phyloP scores from a whole-genome alignment of 768 basidiomycete species.

The Amyloporia xantha region DNA sequence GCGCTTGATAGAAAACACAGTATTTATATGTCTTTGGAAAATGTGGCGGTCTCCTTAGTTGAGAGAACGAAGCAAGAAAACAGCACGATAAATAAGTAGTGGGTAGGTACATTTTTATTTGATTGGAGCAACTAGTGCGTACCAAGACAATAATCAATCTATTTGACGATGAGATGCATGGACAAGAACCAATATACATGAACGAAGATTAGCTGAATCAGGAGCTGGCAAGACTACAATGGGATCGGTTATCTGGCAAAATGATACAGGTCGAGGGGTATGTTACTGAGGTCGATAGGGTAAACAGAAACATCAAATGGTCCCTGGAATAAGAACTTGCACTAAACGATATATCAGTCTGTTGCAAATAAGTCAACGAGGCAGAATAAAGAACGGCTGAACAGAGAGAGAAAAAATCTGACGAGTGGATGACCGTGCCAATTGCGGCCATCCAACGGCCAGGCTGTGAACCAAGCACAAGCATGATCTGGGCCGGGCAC shows the following conservation, averaged over 20 bases:
- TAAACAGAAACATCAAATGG: neutral
- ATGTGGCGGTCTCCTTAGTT: neutral
- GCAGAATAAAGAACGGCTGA: too few relatives aligned
- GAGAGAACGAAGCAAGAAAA: too few relatives aligned
- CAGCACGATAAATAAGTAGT: too few relatives aligned
- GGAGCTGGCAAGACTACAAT: neutral
- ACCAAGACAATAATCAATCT: too few relatives aligned
- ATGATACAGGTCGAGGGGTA: conserved; percentile 13
- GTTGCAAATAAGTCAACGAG: too few relatives aligned
- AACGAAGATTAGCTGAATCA: neutral
- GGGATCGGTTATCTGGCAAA: neutral
- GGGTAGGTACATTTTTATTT: too few relatives aligned
- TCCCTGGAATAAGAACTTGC: neutral
- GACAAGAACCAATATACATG: conserved; percentile 12
- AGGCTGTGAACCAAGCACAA: neutral
- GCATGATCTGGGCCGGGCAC: neutral
- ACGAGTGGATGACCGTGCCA: neutral
- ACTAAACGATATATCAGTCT: too few relatives aligned
- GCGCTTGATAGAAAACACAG: neutral
- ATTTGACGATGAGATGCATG: too few relatives aligned
- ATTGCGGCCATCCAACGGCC: neutral
- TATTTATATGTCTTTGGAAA: neutral
- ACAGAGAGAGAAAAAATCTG: too few relatives aligned
- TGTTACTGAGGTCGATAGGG: neutral
- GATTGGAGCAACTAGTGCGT: too few relatives aligned